Conservation (phyloP, 306 rosid species). For the Vicia sativa region DNA sequence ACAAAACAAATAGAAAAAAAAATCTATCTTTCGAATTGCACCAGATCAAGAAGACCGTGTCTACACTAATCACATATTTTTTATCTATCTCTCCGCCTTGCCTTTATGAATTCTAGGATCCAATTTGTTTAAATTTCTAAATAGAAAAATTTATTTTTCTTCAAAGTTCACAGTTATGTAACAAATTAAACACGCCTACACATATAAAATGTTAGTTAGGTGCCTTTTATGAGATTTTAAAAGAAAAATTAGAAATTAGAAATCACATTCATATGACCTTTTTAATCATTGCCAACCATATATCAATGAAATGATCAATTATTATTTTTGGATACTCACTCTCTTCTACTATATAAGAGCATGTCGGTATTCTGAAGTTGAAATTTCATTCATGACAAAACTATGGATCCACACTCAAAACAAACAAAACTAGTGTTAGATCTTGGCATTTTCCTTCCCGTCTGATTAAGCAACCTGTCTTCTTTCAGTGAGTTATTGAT, state of each 20-base stretch:
- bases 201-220: too few species aligned
- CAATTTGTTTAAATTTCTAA: too few species aligned
- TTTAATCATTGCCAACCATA: background rate
- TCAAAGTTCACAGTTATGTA: background rate
- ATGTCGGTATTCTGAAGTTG: conserved; percentile 15
- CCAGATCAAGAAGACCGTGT: too few species aligned
- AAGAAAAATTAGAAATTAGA: background rate
- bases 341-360: background rate
- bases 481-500: conserved; percentile 23
- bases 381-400: conserved; percentile 18
- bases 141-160: background rate
- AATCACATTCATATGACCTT: background rate
- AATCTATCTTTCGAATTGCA: too few species aligned
- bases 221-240: background rate
- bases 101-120: too few species aligned
- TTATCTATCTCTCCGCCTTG: too few species aligned
- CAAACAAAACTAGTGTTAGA: conserved; percentile 17
- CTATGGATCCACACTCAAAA: conserved; percentile 14
- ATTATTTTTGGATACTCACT: background rate
- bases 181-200: background rate
- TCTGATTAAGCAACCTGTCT: conserved; percentile 27
- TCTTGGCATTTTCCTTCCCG: conserved; percentile 30
- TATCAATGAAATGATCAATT: background rate
- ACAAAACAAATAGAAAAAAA: too few species aligned
- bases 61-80: too few species aligned